Conservation (phyloP, 257 asterid species). For the Linderniella brevidens region DNA sequence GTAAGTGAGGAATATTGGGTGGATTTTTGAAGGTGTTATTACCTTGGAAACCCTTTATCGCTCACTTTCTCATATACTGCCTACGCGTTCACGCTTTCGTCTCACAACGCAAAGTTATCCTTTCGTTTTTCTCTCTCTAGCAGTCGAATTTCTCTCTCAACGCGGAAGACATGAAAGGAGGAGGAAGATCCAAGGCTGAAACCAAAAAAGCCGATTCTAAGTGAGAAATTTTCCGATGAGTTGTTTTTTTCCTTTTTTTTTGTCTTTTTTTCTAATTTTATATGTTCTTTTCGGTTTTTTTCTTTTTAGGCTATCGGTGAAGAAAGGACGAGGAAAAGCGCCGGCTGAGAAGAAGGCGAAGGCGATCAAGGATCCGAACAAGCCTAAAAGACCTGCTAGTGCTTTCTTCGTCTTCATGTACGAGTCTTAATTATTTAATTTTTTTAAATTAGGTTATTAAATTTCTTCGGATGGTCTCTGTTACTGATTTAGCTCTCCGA, state of each 20-base stretch:
- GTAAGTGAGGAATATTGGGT: constrained; percentile 14
- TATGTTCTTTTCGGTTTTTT: neutral
- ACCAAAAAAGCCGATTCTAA: constrained; percentile 39
- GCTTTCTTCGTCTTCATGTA: constrained; percentile 97
- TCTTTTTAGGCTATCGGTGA: constrained; percentile 29
- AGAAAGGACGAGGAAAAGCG: constrained; percentile 20
- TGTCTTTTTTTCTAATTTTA: constrained; percentile 1
- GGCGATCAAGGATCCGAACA: constrained; percentile 78
- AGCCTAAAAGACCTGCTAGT: constrained; percentile 91
- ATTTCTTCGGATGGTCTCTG: too few species aligned
- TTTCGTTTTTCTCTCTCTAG: constrained; percentile 17
- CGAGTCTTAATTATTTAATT: neutral
- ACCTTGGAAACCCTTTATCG: constrained; percentile 32
- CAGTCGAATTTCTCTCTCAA: constrained; percentile 4
- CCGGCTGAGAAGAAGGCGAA: constrained; percentile 15
- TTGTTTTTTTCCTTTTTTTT: constrained; percentile 15
- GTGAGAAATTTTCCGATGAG: constrained; percentile 20
- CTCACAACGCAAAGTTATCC: constrained; percentile 17
- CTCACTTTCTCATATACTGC: constrained; percentile 29
- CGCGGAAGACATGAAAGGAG: constrained; percentile 38
- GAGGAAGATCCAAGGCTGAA: constrained; percentile 45
- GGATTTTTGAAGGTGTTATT: constrained; percentile 15
- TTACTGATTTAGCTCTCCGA: neutral
- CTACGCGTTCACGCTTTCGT: constrained; percentile 13
- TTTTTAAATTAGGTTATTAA: too few species aligned